A percentile compares a stretch with the other conserved stretches of the same genome.
These are phyloP conservation scores for Claviceps purpurea DNA, from an alignment of 2,329 filamentous ascomycete species.

Conservation along the genomic window DNA sequence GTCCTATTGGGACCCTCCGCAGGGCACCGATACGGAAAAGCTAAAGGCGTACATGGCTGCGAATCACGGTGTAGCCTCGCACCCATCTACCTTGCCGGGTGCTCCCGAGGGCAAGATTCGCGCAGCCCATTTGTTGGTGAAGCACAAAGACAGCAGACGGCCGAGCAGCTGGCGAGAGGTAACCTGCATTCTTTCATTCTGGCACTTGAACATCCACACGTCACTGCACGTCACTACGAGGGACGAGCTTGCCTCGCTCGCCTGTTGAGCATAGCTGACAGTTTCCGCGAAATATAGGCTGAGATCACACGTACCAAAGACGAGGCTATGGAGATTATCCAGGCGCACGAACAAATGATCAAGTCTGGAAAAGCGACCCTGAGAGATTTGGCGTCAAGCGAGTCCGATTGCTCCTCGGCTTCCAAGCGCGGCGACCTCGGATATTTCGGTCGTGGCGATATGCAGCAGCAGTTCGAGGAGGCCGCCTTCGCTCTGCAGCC, in stretches of 20 bases:
- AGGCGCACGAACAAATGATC: conserved; percentile 64
- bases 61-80: conserved; percentile 55
- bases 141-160: conserved; percentile 78
- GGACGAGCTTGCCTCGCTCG: too few species aligned
- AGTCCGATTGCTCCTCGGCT: conserved; percentile 93
- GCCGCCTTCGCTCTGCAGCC: conserved; percentile 82
- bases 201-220: too few species aligned
- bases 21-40: conserved; percentile 77
- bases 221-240: background rate
- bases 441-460: conserved; percentile 86
- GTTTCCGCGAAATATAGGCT: conserved; percentile 26
- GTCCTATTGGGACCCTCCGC: conserved; percentile 89
- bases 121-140: conserved; percentile 82
- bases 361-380: conserved; percentile 53
- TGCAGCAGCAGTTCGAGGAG: conserved; percentile 98
- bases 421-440: conserved; percentile 89
- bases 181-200: background rate
- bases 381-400: conserved; percentile 72
- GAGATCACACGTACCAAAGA: conserved; percentile 82
- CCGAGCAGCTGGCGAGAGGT: conserved; percentile 86
- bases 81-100: conserved; percentile 22
- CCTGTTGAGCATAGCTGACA: background rate
- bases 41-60: conserved; percentile 89
- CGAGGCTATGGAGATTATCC: conserved; percentile 68
- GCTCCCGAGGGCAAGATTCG: conserved; percentile 72